phyloP scores from a whole-genome alignment of 2,329 filamentous ascomycete genomes.

The Sarocladium strictum region DNA sequence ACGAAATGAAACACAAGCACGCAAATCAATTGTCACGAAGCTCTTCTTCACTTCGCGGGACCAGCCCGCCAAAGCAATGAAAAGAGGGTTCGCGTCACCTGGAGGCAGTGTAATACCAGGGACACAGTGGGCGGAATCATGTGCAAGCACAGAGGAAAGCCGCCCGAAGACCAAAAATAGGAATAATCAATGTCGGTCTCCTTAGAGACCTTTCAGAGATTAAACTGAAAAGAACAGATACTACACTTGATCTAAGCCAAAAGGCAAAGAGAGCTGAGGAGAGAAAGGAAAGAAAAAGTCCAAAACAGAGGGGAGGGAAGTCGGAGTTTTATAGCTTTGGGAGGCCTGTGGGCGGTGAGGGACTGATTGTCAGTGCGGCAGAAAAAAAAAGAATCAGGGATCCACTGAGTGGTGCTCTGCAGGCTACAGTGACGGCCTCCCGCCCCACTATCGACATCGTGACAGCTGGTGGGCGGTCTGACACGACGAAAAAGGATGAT shows the following conservation, averaged over 20 bases:
- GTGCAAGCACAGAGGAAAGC: slow-evolving; percentile 36
- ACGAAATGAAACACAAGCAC: too few species aligned
- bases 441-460: slow-evolving; percentile 1
- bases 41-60: slow-evolving; percentile 33
- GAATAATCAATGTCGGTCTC: slow-evolving; percentile 73
- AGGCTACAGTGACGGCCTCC: background rate
- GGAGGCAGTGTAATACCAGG: slow-evolving; percentile 41
- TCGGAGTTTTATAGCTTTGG: slow-evolving; percentile 16
- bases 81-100: slow-evolving; percentile 35
- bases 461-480: background rate
- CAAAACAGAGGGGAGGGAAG: slow-evolving; percentile 13
- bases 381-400: slow-evolving; percentile 15
- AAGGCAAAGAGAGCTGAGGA: slow-evolving; percentile 42
- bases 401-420: background rate
- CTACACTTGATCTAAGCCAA: slow-evolving; percentile 90
- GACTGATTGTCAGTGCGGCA: slow-evolving; percentile 17
- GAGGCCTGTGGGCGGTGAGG: slow-evolving; percentile 19
- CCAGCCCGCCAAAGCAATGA: slow-evolving; percentile 34
- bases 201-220: slow-evolving; percentile 80
- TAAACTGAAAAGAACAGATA: slow-evolving; percentile 98
- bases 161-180: slow-evolving; percentile 45
- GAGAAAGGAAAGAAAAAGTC: slow-evolving; percentile 23
- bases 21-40: too few species aligned
- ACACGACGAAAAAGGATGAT: background rate
- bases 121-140: slow-evolving; percentile 34